These are phyloP conservation scores for Barnettozyma botsteinii DNA, from an alignment of 805 yeast species.

Conservation along the genomic window DNA sequence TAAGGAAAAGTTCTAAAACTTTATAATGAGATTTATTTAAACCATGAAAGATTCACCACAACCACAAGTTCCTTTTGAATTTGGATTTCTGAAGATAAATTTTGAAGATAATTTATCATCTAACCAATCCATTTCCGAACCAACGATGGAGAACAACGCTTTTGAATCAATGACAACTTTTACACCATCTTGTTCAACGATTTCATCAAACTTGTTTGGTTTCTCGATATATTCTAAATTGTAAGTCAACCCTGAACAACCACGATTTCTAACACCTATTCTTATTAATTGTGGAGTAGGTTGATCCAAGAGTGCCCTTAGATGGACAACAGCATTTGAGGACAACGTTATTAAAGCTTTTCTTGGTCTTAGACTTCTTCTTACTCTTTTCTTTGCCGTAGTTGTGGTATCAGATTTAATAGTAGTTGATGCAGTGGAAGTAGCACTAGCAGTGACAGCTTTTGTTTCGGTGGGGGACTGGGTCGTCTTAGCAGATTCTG, in stretches of 20 bases:
- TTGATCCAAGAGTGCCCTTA: slow-evolving; percentile 58
- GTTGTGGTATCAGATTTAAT: slow-evolving; percentile 14
- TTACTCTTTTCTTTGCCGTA: slow-evolving; percentile 32
- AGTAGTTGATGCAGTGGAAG: slow-evolving; percentile 9
- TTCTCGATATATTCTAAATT: slow-evolving; percentile 82
- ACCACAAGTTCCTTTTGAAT: slow-evolving; percentile 96
- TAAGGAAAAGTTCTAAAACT: no score
- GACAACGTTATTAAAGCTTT: slow-evolving; percentile 85
- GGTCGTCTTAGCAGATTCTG: slow-evolving; percentile 6
- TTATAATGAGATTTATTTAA: slow-evolving; percentile 27
- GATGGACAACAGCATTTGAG: slow-evolving; percentile 68
- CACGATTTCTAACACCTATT: slow-evolving; percentile 92
- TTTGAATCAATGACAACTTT: slow-evolving; percentile 91
- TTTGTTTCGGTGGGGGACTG: slow-evolving; percentile 5
- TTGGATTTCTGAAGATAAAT: slow-evolving; percentile 92
- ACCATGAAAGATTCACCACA: slow-evolving; percentile 99
- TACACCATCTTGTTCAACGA: slow-evolving; percentile 89
- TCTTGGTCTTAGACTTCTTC: slow-evolving; percentile 76
- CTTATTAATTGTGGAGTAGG: slow-evolving; percentile 89
- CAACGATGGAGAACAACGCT: slow-evolving; percentile 91
- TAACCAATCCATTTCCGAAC: slow-evolving; percentile 97
- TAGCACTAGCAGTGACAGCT: slow-evolving; percentile 5
- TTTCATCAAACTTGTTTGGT: slow-evolving; percentile 95
- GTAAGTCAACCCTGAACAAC: slow-evolving; percentile 93
- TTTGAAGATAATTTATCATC: slow-evolving; percentile 87